Percentiles rank a stretch among this genome's conserved stretches.
Evolutionary conservation across 176 grass and related monocot genomes (phyloP).

Genomic region (Tuctoria greenei): DNA sequence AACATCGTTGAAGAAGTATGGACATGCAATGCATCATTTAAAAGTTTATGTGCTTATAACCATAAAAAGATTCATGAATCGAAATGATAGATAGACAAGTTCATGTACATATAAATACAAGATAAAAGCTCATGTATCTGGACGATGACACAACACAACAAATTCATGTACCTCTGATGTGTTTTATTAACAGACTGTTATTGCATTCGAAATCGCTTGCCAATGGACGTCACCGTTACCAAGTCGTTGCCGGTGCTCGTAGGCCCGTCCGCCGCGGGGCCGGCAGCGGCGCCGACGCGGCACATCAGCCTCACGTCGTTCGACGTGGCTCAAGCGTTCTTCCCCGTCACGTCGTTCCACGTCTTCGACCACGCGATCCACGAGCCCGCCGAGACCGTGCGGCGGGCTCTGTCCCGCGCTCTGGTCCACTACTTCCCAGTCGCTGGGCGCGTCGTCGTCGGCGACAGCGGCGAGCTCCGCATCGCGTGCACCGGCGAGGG

Average conservation of each 20-base stretch:
- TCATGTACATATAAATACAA: too few relatives aligned
- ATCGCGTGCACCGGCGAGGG: slow-evolving; percentile 32
- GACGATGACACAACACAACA: too few relatives aligned
- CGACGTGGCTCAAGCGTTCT: slow-evolving; percentile 22
- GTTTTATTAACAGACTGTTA: not conserved
- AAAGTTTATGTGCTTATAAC: too few relatives aligned
- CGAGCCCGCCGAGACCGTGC: slow-evolving; percentile 20
- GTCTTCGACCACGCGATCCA: slow-evolving; percentile 4
- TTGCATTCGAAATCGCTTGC: not conserved
- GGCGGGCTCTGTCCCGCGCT: not conserved
- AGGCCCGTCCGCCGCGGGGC: not conserved
- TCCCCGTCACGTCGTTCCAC: slow-evolving; percentile 21
- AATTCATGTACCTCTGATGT: too few relatives aligned
- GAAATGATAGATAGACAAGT: too few relatives aligned
- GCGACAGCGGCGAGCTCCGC: not conserved
- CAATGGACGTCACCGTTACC: slow-evolving; percentile 7
- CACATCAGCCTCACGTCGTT: slow-evolving; percentile 15
- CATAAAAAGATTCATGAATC: too few relatives aligned
- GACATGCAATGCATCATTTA: too few relatives aligned
- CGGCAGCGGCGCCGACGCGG: not conserved
- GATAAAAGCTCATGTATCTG: too few relatives aligned
- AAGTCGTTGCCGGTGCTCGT: slow-evolving; percentile 25
- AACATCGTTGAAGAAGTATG: too few relatives aligned
- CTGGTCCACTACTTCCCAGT: slow-evolving; percentile 22
- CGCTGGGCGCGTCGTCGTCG: slow-evolving; percentile 8